Conservation (phyloP, 2,329 filamentous ascomycete species). For the Pseudopithomyces chartarum region DNA sequence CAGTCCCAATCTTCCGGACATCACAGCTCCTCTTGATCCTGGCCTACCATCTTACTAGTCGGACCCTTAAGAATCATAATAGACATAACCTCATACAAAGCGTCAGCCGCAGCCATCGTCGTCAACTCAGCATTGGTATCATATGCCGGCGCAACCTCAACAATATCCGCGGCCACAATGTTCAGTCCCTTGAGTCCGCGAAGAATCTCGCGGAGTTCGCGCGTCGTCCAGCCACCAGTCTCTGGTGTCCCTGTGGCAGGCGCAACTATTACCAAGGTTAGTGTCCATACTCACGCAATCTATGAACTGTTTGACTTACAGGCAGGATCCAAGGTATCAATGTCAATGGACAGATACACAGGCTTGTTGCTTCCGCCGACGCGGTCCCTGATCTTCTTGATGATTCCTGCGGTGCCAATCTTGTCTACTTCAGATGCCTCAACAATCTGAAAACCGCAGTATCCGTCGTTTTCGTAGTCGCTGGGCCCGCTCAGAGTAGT, state of each 20-base stretch:
- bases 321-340: slow-evolving; percentile 85
- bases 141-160: slow-evolving; percentile 75
- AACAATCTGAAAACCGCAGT: slow-evolving; percentile 82
- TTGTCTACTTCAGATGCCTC: slow-evolving; percentile 75
- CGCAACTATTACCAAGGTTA: slow-evolving; percentile 54
- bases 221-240: slow-evolving; percentile 76
- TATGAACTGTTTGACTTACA: slow-evolving; percentile 53
- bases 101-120: slow-evolving; percentile 74
- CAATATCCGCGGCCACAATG: slow-evolving; percentile 71
- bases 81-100: slow-evolving; percentile 78
- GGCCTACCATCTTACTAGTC: slow-evolving; percentile 50
- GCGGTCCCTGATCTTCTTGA: slow-evolving; percentile 75
- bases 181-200: slow-evolving; percentile 72
- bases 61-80: slow-evolving; percentile 82
- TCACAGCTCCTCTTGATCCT: not conserved
- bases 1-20: no score
- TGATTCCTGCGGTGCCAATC: slow-evolving; percentile 74
- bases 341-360: slow-evolving; percentile 83
- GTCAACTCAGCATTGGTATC: slow-evolving; percentile 75
- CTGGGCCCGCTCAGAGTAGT: slow-evolving; percentile 78
- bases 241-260: slow-evolving; percentile 77
- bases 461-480: slow-evolving; percentile 85
- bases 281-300: slow-evolving; percentile 6
- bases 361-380: slow-evolving; percentile 72
- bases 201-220: slow-evolving; percentile 74